Evolutionary conservation across 441 rosid genomes (phyloP), one percentile per base, ranked within the genome.

Genomic region (Brassica balearica): DNA sequence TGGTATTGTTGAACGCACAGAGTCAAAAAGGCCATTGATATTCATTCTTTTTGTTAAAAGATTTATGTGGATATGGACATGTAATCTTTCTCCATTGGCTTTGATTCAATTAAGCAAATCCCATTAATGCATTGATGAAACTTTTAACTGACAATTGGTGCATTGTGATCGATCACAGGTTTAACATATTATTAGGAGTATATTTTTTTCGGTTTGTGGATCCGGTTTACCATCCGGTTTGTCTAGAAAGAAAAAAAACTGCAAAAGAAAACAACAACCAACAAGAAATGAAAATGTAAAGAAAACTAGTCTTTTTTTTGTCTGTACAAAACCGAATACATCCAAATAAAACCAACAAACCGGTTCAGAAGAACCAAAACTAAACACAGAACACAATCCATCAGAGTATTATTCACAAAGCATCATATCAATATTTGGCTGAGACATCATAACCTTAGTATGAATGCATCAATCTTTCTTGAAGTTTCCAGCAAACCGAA

Each of bases 401-500:
- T 61, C 75, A 25, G 36, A 25, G 36, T 79, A 68, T 53, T 62
- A 79, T 73, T 73, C 74, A 79, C 74, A 68, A 68, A 62, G 64
- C 56, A 72, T 7, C 55, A 65, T 27, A 20, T 27, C 19, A 20
- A 43, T 43, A 61, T 72, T 60, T 48, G 64, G 69, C 80, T 38
- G 48, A 71, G 48, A 77, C 60, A 55, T 55, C 58, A 53, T 34
- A 38, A 11, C 71, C 25, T 69, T 75, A 20, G 17, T 48, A 76
- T 69, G 69, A 73, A 68, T 69, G 22, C 38, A 69, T 68, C 14
- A 73, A 69, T 73, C 78, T 73, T 61, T 63, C 78, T 62, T 79
- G n/a, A 73, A 22, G 6, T 48, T 77, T 43, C 51, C 17, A 72
- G 58, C 58, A 66, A 67, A 60, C 56, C 64, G 46, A 53, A 78